Percentiles rank a stretch among this genome's conserved stretches.
These are phyloP conservation scores for Geotrichum carabidarum DNA, from an alignment of 1,139 yeast genomes.

Conservation along the genomic window DNA sequence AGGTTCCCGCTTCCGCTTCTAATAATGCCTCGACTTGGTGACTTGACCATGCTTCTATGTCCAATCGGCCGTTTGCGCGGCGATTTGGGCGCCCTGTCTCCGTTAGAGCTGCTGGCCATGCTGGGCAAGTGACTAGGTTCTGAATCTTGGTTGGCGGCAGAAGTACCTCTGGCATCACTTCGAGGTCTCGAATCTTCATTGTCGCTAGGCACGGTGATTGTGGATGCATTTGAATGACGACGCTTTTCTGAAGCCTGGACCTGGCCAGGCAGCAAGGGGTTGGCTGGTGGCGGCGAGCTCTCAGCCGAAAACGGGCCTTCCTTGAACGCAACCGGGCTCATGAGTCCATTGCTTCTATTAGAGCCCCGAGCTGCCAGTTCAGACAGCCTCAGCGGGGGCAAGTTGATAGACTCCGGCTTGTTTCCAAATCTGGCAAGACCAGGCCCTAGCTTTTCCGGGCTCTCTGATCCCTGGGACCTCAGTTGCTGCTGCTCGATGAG, in stretches of 20 bases:
- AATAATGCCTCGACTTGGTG: neutral
- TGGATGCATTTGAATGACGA: conserved; percentile 35
- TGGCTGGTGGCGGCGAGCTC: neutral
- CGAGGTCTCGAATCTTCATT: conserved; percentile 20
- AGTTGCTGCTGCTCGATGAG: neutral
- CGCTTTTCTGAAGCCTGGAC: conserved; percentile 20
- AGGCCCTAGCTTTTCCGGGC: conserved; percentile 1
- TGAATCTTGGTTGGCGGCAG: neutral
- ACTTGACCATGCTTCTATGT: neutral
- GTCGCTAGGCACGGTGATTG: conserved; percentile 33
- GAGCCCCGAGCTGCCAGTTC: neutral
- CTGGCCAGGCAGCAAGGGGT: neutral
- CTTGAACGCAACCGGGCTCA: conserved; percentile 9
- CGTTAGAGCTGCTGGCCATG: conserved; percentile 11
- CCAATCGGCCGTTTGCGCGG: conserved; percentile 1
- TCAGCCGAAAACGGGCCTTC: conserved; percentile 1
- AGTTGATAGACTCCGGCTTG: neutral
- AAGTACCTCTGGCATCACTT: neutral
- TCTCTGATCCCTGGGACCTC: neutral
- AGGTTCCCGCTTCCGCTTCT: neutral
- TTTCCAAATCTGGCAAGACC: neutral
- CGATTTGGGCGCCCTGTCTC: neutral
- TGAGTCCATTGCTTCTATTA: neutral
- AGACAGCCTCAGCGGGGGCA: neutral
- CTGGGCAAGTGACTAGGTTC: neutral